Evolutionary conservation across 75 land plant species (phyloP).

Genomic region (Selaginella tamariscina): DNA sequence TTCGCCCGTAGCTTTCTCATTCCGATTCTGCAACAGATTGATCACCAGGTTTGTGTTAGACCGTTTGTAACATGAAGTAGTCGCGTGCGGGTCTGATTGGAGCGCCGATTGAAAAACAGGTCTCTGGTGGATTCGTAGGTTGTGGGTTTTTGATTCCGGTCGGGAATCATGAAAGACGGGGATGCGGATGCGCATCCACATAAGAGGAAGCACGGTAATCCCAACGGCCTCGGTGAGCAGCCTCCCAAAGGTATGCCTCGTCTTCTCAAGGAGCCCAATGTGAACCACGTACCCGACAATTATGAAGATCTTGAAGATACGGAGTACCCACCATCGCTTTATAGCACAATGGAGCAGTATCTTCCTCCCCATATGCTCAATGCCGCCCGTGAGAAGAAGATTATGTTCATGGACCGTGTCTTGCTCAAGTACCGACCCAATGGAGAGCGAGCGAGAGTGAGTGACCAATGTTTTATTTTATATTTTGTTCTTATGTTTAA

Average conservation of each 20-base stretch:
- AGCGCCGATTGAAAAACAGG: too few species aligned
- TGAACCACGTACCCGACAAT: constrained; percentile 54
- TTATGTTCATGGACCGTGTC: constrained; percentile 43
- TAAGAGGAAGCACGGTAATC: constrained; percentile 1
- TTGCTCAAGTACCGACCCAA: constrained; percentile 47
- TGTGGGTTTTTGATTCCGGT: too few species aligned
- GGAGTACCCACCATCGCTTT: constrained; percentile 58
- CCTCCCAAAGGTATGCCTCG: constrained; percentile 21
- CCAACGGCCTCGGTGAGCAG: constrained; percentile 5
- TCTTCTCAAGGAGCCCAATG: constrained; percentile 44
- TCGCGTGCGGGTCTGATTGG: too few species aligned
- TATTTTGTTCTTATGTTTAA: neutral
- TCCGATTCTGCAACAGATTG: too few species aligned
- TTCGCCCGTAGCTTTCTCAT: too few species aligned
- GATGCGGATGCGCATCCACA: neutral
- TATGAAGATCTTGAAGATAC: constrained; percentile 52
- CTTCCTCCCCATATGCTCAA: constrained; percentile 44
- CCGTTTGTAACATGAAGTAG: too few species aligned
- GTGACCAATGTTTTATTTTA: neutral
- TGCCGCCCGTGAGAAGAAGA: constrained; percentile 44
- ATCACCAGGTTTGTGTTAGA: too few species aligned
- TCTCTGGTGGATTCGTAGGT: too few species aligned
- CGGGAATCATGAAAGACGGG: too few species aligned
- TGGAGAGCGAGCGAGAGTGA: constrained; percentile 62
- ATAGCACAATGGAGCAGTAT: constrained; percentile 71